phyloP scores from a whole-genome alignment of 2,329 filamentous ascomycete species.

The Waltergamsia citrina region DNA sequence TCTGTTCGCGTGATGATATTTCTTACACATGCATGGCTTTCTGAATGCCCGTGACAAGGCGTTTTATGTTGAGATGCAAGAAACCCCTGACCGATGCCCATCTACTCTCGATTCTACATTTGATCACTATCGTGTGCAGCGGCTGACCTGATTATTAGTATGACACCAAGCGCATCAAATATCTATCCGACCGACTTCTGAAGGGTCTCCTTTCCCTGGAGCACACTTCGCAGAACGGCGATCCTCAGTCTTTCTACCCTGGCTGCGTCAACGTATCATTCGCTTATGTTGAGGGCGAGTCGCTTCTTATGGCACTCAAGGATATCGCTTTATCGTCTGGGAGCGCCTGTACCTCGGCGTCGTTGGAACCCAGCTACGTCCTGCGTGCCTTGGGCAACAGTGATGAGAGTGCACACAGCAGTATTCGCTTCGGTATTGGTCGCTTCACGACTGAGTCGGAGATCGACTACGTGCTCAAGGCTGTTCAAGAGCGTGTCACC shows the following conservation, averaged over 20 bases:
- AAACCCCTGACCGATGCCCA: slow-evolving; percentile 48
- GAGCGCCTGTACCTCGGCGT: slow-evolving; percentile 94
- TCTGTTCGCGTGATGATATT: slow-evolving; percentile 61
- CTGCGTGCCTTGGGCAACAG: slow-evolving; percentile 89
- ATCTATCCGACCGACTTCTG: slow-evolving; percentile 73
- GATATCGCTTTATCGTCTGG: slow-evolving; percentile 96
- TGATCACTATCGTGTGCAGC: not conserved
- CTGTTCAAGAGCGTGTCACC: slow-evolving; percentile 79
- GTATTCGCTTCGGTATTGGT: slow-evolving; percentile 94
- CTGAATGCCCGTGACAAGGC: slow-evolving; percentile 63
- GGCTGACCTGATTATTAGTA: slow-evolving; percentile 51
- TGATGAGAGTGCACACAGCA: slow-evolving; percentile 95
- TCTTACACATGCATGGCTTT: slow-evolving; percentile 86
- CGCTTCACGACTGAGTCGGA: slow-evolving; percentile 92
- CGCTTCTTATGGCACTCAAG: slow-evolving; percentile 94
- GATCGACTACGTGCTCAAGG: slow-evolving; percentile 96
- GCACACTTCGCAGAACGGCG: slow-evolving; percentile 87
- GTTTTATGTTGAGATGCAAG: slow-evolving; percentile 48
- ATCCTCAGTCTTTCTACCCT: slow-evolving; percentile 75
- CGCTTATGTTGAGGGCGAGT: slow-evolving; percentile 96
- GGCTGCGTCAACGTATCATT: slow-evolving; percentile 98
- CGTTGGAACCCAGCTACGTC: slow-evolving; percentile 92
- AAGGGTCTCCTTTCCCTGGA: slow-evolving; percentile 80
- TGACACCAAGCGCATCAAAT: slow-evolving; percentile 75
- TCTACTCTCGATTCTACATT: not conserved